Evolutionary conservation across 129 eudicot species (phyloP).

Genomic region (Flaveria sonorensis): DNA sequence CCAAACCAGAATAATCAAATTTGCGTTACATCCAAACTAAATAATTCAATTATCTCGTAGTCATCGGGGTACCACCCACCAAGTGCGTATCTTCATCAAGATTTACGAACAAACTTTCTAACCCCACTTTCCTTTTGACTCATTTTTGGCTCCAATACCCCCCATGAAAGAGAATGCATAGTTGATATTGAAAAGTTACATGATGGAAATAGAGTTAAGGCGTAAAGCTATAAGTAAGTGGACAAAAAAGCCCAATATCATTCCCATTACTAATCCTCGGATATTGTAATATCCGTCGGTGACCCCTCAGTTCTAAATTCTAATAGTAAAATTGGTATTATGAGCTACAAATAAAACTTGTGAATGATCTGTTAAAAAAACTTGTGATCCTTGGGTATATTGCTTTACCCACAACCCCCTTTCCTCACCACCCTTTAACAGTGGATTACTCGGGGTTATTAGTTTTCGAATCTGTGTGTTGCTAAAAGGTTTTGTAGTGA

Average conservation of each 20-base stretch:
- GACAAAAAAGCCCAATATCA: constrained; percentile 28
- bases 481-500: neutral
- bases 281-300: no score
- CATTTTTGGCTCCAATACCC: constrained; percentile 31
- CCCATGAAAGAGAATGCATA: constrained; percentile 4
- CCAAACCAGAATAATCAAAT: constrained; percentile 8
- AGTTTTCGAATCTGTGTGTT: no score
- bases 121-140: constrained; percentile 41
- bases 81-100: constrained; percentile 36
- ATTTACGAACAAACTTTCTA: constrained; percentile 33
- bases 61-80: constrained; percentile 37
- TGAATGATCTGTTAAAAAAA: no score
- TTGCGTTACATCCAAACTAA: constrained; percentile 24
- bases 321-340: no score
- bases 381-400: no score
- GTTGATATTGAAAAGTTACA: constrained; percentile 20
- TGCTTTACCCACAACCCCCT: no score
- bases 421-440: no score
- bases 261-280: constrained; percentile 4
- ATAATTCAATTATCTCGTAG: constrained; percentile 29
- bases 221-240: constrained; percentile 23
- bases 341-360: no score
- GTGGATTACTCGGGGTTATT: no score
- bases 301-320: no score
- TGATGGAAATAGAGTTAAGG: no score